Conservation (phyloP, 805 yeast genomes). For the Millerozyma acaciae region DNA sequence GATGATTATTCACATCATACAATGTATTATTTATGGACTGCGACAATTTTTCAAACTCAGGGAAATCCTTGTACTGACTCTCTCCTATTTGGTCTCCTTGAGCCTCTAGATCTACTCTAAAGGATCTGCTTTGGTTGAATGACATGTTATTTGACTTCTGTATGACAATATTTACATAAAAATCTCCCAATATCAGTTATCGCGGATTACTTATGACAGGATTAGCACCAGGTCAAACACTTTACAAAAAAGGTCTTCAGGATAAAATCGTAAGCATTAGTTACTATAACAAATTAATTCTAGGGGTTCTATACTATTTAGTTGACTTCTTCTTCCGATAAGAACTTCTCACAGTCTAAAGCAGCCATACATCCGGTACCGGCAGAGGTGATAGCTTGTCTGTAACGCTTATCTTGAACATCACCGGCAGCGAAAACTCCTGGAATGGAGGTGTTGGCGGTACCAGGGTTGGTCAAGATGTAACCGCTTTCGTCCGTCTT, state of each 20-base stretch:
- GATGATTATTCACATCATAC: constrained; percentile 25
- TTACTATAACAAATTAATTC: no score
- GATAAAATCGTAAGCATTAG: no score
- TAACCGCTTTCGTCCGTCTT: constrained; percentile 87
- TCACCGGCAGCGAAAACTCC: constrained; percentile 99
- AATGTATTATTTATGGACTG: constrained; percentile 30
- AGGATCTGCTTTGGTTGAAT: constrained; percentile 19
- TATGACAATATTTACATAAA: no score
- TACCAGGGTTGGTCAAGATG: constrained; percentile 84
- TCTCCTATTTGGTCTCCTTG: constrained; percentile 10
- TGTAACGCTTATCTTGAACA: constrained; percentile 93
- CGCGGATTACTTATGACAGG: no score
- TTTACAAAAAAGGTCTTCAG: no score
- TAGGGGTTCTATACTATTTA: no score
- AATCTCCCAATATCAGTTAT: no score
- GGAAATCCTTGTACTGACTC: constrained; percentile 32
- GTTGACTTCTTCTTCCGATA: constrained; percentile 49
- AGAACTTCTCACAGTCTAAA: constrained; percentile 82
- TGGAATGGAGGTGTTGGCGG: constrained; percentile 76
- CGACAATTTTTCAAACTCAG: constrained; percentile 35
- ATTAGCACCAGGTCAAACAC: no score
- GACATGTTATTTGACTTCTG: no score
- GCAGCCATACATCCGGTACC: constrained; percentile 99
- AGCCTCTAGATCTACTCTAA: constrained; percentile 26
- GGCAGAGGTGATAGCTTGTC: constrained; percentile 99